Evolutionary conservation across 495 filamentous ascomycete species (phyloP).

Genomic region (Lichenothelia convexa): DNA sequence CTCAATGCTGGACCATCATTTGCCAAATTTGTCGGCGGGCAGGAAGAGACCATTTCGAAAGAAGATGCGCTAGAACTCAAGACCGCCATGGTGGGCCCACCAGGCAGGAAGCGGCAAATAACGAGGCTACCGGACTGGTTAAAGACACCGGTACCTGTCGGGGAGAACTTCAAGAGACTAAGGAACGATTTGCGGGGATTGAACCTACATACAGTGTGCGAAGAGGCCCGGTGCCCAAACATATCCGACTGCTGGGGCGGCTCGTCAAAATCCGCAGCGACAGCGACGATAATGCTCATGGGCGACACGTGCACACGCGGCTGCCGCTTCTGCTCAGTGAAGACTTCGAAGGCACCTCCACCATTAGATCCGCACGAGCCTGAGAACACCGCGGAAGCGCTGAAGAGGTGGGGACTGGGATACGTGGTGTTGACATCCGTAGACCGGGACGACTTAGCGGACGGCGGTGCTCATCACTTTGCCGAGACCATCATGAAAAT

Average conservation of each 20-base stretch:
- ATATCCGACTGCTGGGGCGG: conserved; percentile 98
- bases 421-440: conserved; percentile 92
- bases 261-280: conserved; percentile 67
- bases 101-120: conserved; percentile 67
- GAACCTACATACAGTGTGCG: conserved; percentile 86
- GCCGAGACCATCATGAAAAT: conserved; percentile 89
- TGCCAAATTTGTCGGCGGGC: conserved; percentile 50
- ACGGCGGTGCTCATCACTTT: conserved; percentile 80
- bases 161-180: conserved; percentile 80
- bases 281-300: conserved; percentile 98
- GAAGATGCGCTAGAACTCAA: conserved; percentile 39
- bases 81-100: conserved; percentile 68
- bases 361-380: conserved; percentile 92
- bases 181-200: conserved; percentile 82
- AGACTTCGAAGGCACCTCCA: conserved; percentile 59
- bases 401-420: conserved; percentile 80
- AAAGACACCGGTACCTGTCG: conserved; percentile 78
- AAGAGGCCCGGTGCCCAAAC: conserved; percentile 93
- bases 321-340: conserved; percentile 92
- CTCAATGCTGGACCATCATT: conserved; percentile 71
- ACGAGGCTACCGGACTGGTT: conserved; percentile 87
- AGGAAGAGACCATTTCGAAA: conserved; percentile 38
- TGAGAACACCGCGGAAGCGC: conserved; percentile 87
- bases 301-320: conserved; percentile 95
- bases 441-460: conserved; percentile 77